Conservation (phyloP, 345 rosid species). For the Corchorus olitorius region DNA sequence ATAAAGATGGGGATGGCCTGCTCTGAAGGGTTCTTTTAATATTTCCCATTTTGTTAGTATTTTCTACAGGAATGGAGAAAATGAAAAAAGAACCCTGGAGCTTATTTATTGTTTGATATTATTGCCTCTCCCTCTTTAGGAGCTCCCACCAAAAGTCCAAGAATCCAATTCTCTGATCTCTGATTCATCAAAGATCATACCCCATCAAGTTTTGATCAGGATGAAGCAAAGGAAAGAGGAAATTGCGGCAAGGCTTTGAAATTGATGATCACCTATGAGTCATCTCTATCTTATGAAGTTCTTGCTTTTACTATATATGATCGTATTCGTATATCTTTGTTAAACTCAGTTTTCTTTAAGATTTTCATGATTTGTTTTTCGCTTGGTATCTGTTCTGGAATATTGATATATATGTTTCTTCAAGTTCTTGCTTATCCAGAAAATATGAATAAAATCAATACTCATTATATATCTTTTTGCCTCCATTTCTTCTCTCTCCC, state of each 20-base stretch:
- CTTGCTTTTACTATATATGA: neutral
- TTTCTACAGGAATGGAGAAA: neutral
- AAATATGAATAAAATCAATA: neutral
- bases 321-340: neutral
- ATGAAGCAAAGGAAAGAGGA: neutral
- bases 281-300: neutral
- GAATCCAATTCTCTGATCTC: neutral
- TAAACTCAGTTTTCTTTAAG: neutral
- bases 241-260: neutral
- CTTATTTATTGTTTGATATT: neutral
- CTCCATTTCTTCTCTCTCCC: neutral
- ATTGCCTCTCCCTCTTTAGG: neutral
- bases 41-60: neutral
- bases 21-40: neutral
- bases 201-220: neutral
- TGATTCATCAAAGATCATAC: neutral
- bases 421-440: neutral
- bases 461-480: neutral
- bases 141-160: constrained; percentile 3
- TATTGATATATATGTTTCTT: neutral
- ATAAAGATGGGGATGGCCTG: neutral
- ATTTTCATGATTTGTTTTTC: neutral
- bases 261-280: neutral
- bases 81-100: neutral
- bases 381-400: neutral